phyloP scores from a whole-genome alignment of 108 stramenopile genomes.

The Heterococcus sp. region DNA sequence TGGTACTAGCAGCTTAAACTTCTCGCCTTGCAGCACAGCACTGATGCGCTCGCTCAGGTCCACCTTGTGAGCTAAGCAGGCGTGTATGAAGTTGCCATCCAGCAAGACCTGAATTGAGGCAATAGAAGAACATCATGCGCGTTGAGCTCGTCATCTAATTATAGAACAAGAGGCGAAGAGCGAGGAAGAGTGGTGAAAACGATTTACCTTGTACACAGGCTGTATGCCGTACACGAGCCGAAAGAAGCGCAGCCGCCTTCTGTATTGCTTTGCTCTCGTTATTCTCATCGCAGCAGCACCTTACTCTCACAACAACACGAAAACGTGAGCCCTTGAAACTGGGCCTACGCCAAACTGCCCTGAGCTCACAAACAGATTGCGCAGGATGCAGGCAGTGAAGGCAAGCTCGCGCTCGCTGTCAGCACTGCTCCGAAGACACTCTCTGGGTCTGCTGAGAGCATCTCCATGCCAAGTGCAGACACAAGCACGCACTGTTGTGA shows the following conservation, averaged over 20 bases:
- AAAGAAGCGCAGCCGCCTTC: slow-evolving; percentile 33
- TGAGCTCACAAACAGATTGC: neutral
- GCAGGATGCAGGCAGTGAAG: too few relatives aligned
- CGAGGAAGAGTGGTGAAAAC: too few relatives aligned
- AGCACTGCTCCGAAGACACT: neutral
- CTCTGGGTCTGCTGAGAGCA: neutral
- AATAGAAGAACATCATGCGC: neutral
- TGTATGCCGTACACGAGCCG: slow-evolving; percentile 37
- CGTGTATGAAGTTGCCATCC: slow-evolving; percentile 43
- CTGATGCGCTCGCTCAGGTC: slow-evolving; percentile 19
- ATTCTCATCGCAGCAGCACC: slow-evolving; percentile 17
- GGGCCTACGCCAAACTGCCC: neutral
- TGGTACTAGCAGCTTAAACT: neutral
- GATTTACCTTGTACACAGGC: slow-evolving; percentile 36
- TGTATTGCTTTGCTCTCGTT: slow-evolving; percentile 35
- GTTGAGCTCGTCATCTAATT: neutral
- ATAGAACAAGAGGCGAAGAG: neutral
- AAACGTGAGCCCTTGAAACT: neutral
- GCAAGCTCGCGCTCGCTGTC: neutral
- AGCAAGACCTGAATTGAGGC: slow-evolving; percentile 19
- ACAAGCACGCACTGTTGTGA: neutral
- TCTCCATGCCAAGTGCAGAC: neutral
- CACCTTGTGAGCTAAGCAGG: slow-evolving; percentile 30
- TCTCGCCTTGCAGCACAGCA: slow-evolving; percentile 26
- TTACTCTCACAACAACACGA: neutral